A percentile compares a stretch with the other conserved stretches of the same genome.
These are phyloP conservation scores for Chalaropsis thielavioides DNA, from an alignment of 2,329 filamentous ascomycete species.

Conservation along the genomic window DNA sequence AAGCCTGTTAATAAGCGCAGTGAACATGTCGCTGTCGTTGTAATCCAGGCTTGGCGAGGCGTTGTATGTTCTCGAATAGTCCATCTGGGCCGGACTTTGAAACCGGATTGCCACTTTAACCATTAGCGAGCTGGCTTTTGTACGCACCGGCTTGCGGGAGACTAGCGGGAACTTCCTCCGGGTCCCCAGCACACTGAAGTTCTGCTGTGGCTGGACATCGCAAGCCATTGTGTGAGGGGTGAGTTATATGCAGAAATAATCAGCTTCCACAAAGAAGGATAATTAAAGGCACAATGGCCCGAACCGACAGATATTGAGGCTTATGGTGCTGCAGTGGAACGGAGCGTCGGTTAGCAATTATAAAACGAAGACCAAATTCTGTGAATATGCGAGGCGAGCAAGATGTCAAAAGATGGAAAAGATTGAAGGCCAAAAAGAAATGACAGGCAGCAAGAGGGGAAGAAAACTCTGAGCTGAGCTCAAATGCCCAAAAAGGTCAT, in stretches of 20 bases:
- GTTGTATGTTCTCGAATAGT: constrained; percentile 33
- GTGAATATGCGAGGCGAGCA: background rate
- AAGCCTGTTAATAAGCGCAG: constrained; percentile 35
- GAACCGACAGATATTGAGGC: background rate
- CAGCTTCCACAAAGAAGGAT: constrained; percentile 28
- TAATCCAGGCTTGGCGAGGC: constrained; percentile 32
- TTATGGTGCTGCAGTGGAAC: background rate
- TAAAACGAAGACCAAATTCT: background rate
- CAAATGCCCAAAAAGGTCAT: background rate
- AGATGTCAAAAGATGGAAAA: background rate
- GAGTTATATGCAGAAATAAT: constrained; percentile 25
- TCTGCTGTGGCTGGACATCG: constrained; percentile 12
- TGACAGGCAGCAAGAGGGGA: background rate
- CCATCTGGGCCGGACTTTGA: constrained; percentile 30
- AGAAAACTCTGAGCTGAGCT: background rate
- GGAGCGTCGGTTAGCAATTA: background rate
- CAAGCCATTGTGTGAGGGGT: constrained; percentile 13
- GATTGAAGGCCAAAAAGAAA: background rate
- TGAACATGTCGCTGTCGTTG: constrained; percentile 32
- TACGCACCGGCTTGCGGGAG: constrained; percentile 18
- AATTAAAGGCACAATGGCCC: constrained; percentile 20
- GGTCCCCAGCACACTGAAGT: constrained; percentile 21
- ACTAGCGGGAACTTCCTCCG: constrained; percentile 25
- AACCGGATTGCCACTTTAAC: constrained; percentile 34
- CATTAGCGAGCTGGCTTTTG: constrained; percentile 22